Percentiles rank a stretch among this genome's conserved stretches.
Conservation (phyloP, 1,284 basidiomycete genomes). For the Mrakiaceae sp. region DNA sequence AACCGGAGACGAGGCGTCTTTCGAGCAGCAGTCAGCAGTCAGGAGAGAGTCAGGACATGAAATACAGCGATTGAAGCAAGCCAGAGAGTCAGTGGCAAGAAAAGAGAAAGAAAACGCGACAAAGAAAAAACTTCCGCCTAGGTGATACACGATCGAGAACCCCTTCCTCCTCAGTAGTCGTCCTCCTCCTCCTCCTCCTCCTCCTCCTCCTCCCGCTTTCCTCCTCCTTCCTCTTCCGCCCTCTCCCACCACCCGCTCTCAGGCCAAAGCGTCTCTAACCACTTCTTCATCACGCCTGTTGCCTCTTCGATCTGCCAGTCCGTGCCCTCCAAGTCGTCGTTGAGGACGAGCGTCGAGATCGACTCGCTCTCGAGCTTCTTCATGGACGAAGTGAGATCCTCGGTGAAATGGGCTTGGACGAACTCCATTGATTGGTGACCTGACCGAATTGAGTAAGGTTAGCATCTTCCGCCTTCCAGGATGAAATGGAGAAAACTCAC, state of each 20-base stretch:
- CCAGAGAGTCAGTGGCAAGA: no score
- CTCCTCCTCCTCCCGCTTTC: background rate
- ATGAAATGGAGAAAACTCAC: background rate
- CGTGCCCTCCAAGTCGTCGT: conserved; percentile 18
- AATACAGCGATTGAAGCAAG: no score
- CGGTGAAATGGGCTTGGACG: background rate
- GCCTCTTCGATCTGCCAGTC: background rate
- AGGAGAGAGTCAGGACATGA: no score
- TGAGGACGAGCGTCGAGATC: conserved; percentile 49
- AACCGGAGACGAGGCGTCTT: no score
- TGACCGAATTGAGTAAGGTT: no score
- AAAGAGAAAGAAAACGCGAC: no score
- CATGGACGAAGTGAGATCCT: background rate
- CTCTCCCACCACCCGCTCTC: no score
- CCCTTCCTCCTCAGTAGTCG: conserved; percentile 4
- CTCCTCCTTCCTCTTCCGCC: background rate
- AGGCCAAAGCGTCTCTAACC: no score
- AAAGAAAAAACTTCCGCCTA: no score
- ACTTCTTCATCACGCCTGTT: background rate
- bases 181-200: background rate
- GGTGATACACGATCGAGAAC: no score
- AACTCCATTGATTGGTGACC: background rate
- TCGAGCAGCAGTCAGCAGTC: no score
- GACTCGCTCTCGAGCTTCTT: conserved; percentile 44
- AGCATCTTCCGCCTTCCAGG: no score